Evolutionary conservation across 2,329 filamentous ascomycete genomes (phyloP).

Genomic region (Trematosphaeria pertusa): DNA sequence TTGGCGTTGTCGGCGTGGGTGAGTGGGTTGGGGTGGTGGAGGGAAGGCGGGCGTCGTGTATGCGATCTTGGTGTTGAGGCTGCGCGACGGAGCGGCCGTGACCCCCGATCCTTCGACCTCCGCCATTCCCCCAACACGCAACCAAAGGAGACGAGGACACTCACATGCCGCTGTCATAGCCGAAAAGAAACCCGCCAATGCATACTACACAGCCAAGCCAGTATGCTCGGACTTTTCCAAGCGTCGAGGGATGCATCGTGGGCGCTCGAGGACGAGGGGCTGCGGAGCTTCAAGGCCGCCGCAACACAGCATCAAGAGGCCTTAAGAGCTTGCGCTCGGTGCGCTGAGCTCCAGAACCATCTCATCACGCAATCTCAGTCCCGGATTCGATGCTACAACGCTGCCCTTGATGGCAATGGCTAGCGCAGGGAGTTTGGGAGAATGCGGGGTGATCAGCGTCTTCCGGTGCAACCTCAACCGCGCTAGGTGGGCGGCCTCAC

Average conservation of each 20-base stretch:
- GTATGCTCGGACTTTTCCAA: slow-evolving; percentile 57
- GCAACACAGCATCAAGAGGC: not conserved
- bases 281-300: not conserved
- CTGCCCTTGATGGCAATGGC: not conserved
- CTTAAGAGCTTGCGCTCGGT: slow-evolving; percentile 1
- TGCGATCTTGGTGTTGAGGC: not conserved
- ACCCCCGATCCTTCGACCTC: not conserved
- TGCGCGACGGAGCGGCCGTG: no score
- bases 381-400: not conserved
- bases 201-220: slow-evolving; percentile 61
- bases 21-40: not conserved
- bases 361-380: slow-evolving; percentile 3
- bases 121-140: not conserved
- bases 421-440: not conserved
- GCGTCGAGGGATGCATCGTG: slow-evolving; percentile 10
- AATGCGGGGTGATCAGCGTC: slow-evolving; percentile 7
- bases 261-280: not conserved
- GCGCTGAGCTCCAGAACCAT: not conserved
- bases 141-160: slow-evolving; percentile 2
- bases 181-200: slow-evolving; percentile 59
- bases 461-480: not conserved
- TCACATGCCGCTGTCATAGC: slow-evolving; percentile 51
- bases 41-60: slow-evolving; percentile 25
- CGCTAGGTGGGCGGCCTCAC: slow-evolving; percentile 5
- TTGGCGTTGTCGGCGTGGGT: not conserved